Conservation (phyloP, 2,329 filamentous ascomycete species). For the Monilinia fructigena region DNA sequence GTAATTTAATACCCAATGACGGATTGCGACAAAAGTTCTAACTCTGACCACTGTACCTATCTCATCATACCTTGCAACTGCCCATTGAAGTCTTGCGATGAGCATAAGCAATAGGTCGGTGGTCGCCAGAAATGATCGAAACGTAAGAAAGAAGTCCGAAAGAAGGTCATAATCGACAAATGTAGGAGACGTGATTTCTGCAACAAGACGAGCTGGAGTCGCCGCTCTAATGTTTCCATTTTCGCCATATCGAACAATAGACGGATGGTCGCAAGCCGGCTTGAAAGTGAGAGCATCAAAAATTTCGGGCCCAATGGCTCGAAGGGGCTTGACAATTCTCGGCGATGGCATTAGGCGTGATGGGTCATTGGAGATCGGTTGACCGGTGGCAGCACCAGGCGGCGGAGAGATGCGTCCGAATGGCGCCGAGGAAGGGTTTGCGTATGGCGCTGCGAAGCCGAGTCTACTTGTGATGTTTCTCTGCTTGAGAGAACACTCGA, state of each 20-base stretch:
- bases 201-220: constrained; percentile 85
- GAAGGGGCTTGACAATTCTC: constrained; percentile 29
- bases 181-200: constrained; percentile 92
- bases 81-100: constrained; percentile 83
- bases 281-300: constrained; percentile 80
- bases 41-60: constrained; percentile 92
- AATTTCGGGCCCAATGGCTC: constrained; percentile 67
- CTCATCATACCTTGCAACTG: constrained; percentile 75
- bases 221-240: constrained; percentile 80
- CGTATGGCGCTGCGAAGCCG: constrained; percentile 30
- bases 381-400: constrained; percentile 25
- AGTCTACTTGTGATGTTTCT: constrained; percentile 33
- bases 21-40: constrained; percentile 87
- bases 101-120: constrained; percentile 78
- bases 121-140: constrained; percentile 78
- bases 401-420: constrained; percentile 39
- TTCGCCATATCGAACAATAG: constrained; percentile 77
- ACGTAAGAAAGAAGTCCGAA: constrained; percentile 97
- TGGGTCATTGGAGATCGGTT: constrained; percentile 26
- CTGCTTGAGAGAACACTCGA: constrained; percentile 58
- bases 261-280: constrained; percentile 72
- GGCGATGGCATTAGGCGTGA: constrained; percentile 25
- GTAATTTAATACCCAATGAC: constrained; percentile 98
- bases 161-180: constrained; percentile 97
- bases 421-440: constrained; percentile 36